Base-by-base conservation (phyloP, 352 stramenopile species). In the Pythium folliculosum region DNA sequence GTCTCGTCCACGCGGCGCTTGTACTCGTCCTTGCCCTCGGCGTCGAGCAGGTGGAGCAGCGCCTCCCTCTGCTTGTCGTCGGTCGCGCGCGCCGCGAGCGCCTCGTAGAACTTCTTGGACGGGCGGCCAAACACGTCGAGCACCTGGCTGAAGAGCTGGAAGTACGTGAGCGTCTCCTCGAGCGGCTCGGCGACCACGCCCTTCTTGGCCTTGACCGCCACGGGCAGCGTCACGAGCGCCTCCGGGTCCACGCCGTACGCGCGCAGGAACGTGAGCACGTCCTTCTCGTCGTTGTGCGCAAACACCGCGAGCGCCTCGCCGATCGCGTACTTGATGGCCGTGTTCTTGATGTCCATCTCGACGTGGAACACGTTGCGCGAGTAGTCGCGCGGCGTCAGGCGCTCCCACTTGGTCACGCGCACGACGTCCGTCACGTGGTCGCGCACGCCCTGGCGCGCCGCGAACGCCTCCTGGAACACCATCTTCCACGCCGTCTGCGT, bases 361-460 rank as follows among this genome's bases (percentile, higher is more conserved):
- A 95, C 60, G 71, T 95, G 88, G 76, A 94, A 92, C 38, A 96
- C 88, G 69, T 96, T 92, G 40, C 88, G 85, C 65, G 77, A 81
- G 77, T 96, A 96, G 67, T 91, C 84, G 14, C 58, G 63, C 0
- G 88, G 88, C 17, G 88, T 96, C 45, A 96, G 73, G 27, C 88
- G 83, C 65, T 90, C 72, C 78, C 84, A 92, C 60, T 91, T 91
- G 52, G 82, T 92, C 51, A 94, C 82, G 23, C 66, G 76, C 57
- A 92, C 81, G 17, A 94, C 54, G 35, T 86, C 80, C 43, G 87
- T 87, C 52, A 90, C 82, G 70, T 91, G 84, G 60, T 89, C 79
- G 54, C 83, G 80, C 55, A 91, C 75, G 51, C 74, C 71, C 38
- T 88, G 80, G 16, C 60, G 62, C 27, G 82, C 52, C n/a, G 69